Evolutionary conservation across 305 asterid species (phyloP).

Genomic region (Rubia peregrina): DNA sequence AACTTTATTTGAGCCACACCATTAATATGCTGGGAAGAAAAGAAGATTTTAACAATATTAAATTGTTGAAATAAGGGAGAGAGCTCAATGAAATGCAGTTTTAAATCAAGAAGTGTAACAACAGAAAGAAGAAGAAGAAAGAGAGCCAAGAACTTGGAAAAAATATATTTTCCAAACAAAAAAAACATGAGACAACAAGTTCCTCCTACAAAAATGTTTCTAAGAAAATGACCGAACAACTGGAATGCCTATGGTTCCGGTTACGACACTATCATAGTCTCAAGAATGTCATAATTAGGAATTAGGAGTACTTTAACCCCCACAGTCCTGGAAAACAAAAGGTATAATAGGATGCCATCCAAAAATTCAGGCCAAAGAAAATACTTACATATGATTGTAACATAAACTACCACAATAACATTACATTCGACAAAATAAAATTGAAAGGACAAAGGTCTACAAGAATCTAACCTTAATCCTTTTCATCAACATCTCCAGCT

Average conservation of each 20-base stretch:
- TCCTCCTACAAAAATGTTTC: neutral
- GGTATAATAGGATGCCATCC: neutral
- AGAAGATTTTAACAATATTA: neutral
- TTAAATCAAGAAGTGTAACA: neutral
- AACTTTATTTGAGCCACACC: conserved; percentile 73
- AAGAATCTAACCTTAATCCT: conserved; percentile 54
- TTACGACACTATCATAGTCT: neutral
- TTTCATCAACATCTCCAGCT: conserved; percentile 48
- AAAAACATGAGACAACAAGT: neutral
- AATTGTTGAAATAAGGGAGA: neutral
- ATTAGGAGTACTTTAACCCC: neutral
- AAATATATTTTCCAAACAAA: neutral
- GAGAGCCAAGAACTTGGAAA: neutral
- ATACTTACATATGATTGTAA: neutral
- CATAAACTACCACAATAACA: neutral
- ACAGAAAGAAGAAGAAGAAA: no score
- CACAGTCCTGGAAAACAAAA: neutral
- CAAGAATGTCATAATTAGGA: neutral
- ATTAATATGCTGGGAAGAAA: conserved; percentile 59
- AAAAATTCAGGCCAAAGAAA: neutral
- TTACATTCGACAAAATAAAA: neutral
- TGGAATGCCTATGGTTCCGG: neutral
- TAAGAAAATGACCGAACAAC: neutral
- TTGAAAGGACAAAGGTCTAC: neutral
- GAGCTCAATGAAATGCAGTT: neutral